Base-by-base conservation (phyloP, 2,329 filamentous ascomycete species). In the Aspergillus sp. region DNA sequence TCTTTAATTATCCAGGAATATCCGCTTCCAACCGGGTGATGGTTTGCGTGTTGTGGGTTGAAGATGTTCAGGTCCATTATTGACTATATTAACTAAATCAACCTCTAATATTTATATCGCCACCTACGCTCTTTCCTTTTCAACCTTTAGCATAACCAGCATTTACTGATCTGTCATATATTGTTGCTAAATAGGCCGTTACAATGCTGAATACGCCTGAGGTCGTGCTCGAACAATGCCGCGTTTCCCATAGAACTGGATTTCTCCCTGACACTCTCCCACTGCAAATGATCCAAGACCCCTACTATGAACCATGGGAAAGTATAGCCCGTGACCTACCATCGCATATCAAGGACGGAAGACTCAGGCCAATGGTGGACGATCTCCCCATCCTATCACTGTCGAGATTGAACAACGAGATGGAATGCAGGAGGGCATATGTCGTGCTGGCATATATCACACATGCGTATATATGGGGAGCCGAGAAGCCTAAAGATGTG, bases 221-320 rank as follows among this genome's bases (percentile, higher is more conserved):
- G 9, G 48, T 65, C 32, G 50, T 69, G 42, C 75, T 88, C 51
- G 76, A 80, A 64, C 80, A 89, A 61, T 91, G 88, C 70, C 83
- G 82, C 65, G 78, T 66, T 34, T 65, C 63, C 10, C 48, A 54
- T 8, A 52, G 55, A 49, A 83, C 88, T 68, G 90, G 90, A 59
- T 97, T 97, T 71, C 78, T 97, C 46, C 88, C 90, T 3, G 76
- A 85, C 52, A 78, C 82, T 50, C 71, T 84, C 47, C 90, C 90
- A 45, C 73, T 95, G 53, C 80, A 82, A 50, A 75, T 78, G 42
- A 80, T 96, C 10, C 81, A 86, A 10, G 83, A 93, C 59, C 76
- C 82, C 6, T 95, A 95, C 74, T 97, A 95, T 70, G 81, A 83
- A 65, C 88, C 88, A 54, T 97, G 90, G 90, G 90, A 96, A 68